Evolutionary conservation across 2,329 filamentous ascomycete species (phyloP), one percentile per base, ranked within the genome.

Genomic region (Hypoxylon sp.): DNA sequence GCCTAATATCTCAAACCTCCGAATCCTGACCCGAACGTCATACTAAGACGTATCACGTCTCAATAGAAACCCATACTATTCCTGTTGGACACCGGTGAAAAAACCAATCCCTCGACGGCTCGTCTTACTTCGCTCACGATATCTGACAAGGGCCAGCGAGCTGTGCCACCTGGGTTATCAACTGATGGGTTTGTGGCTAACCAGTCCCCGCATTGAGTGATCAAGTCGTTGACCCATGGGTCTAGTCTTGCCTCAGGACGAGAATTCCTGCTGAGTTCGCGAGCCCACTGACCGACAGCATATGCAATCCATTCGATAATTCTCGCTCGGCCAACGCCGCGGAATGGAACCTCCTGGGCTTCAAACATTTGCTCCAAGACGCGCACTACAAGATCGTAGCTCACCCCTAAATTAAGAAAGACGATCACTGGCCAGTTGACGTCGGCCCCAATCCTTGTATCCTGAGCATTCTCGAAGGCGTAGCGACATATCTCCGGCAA

Each of bases 401-500:
- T 86, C 10, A 89, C 85, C 19, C 84, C 85, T 17, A 89, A 81
- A 31, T 82, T 81, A 8, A 88, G 76, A 75, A 89, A 89, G 13
- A 89, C 78, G 68, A 86, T 80, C 1, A 87, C 82, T 0, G 87
- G 87, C 87, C 87, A 89, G 55, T 82, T 81, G 5, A 86, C 81
- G 68, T 89, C 83, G 2, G 87, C 87, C 0, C 85, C 84, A 50
- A 88, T 86, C 6, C 85, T 85, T 1, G 82, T 83, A 70, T 90
- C 88, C 73, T 89, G 87, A 58, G 86, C 83, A 66, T 87, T 82
- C 63, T 87, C 85, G 37, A 88, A 79, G 0, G 88, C 85, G 73
- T 91, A 92, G 21, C 83, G 83, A 78, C 90, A 91, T 6, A 92
- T 79, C 67, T 90, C 84, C 0, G 88, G 87, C 10, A 92, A 82